Evolutionary conservation across 2,329 filamentous ascomycete genomes (phyloP).

Genomic region (Helotiales sp.): DNA sequence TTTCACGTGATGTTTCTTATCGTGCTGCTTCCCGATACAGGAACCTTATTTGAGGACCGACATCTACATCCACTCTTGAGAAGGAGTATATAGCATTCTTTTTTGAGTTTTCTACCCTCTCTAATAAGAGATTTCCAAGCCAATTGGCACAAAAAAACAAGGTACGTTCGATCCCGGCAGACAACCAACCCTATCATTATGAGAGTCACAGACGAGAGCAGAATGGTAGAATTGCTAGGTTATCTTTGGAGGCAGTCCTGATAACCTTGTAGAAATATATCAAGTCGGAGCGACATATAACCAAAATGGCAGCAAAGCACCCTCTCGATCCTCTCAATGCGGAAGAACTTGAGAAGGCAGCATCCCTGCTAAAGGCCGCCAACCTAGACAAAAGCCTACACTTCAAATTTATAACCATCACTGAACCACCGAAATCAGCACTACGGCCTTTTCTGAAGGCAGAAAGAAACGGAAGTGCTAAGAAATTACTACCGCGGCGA

Average conservation of each 20-base stretch:
- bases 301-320: conserved; percentile 12
- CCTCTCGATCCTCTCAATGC: conserved; percentile 27
- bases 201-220: too few relatives aligned
- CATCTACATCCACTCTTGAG: conserved; percentile 4
- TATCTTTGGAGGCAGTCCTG: neutral
- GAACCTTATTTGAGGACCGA: conserved; percentile 1
- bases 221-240: too few relatives aligned
- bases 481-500: conserved; percentile 9
- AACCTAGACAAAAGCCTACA: conserved; percentile 21
- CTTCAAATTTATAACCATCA: conserved; percentile 27
- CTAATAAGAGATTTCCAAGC: neutral
- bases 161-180: neutral
- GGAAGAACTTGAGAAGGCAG: conserved; percentile 22
- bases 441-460: conserved; percentile 22
- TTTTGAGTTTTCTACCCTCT: neutral
- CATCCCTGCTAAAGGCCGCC: conserved; percentile 20
- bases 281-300: neutral
- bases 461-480: conserved; percentile 20
- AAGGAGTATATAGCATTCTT: neutral
- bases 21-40: conserved; percentile 5
- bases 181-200: too few relatives aligned
- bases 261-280: neutral
- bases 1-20: conserved; percentile 13
- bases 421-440: conserved; percentile 25
- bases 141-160: neutral